Conservation (phyloP, 306 rosid species). For the Rosa lucieae region DNA sequence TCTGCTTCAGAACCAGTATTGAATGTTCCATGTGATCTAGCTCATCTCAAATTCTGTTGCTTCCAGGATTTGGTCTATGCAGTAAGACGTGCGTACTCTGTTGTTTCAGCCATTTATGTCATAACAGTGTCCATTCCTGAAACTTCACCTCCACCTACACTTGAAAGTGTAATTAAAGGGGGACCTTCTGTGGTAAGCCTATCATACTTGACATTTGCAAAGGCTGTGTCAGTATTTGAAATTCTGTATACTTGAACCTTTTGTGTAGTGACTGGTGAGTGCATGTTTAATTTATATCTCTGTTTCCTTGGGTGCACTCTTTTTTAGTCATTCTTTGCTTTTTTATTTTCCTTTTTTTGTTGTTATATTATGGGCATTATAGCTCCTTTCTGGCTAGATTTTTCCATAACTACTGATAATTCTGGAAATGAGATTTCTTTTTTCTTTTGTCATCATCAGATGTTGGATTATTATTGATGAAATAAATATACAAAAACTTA, state of each 20-base stretch:
- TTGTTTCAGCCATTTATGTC: conserved; percentile 77
- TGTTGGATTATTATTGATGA: background rate
- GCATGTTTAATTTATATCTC: background rate
- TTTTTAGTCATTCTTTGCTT: no score
- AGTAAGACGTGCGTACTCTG: conserved; percentile 63
- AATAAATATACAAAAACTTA: no score
- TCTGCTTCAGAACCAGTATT: background rate
- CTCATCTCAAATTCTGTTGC: conserved; percentile 8
- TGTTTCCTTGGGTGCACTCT: no score
- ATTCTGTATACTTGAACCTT: no score
- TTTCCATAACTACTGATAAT: no score
- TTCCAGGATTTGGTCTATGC: conserved; percentile 84
- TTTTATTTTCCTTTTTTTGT: no score
- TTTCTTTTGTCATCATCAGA: background rate
- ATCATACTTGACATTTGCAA: conserved; percentile 1
- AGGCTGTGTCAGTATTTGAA: no score
- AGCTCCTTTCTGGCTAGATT: background rate
- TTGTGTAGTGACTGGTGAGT: background rate
- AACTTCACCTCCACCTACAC: conserved; percentile 68
- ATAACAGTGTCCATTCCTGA: conserved; percentile 69
- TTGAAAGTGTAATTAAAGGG: conserved; percentile 77
- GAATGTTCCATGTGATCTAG: background rate
- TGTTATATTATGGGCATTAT: background rate
- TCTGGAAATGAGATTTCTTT: background rate
- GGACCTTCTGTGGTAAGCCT: conserved; percentile 77